These are phyloP conservation scores for Adiantum capillusveneris DNA, from an alignment of 75 land plant genomes.

Conservation along the genomic window DNA sequence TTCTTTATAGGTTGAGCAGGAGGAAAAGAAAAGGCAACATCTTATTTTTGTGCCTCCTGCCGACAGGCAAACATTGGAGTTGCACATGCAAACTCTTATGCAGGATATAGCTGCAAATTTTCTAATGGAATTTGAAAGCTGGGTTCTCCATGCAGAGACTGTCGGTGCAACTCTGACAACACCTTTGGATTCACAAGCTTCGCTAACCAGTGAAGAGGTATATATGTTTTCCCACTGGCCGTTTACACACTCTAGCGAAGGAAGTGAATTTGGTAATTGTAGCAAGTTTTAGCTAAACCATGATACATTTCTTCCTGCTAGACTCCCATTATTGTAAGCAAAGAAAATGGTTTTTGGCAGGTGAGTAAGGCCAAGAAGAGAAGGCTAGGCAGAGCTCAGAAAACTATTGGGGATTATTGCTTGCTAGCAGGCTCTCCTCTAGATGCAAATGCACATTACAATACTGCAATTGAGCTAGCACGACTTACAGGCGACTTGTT, in stretches of 20 bases:
- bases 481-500: conserved; percentile 83
- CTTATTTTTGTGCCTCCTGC: conserved; percentile 71
- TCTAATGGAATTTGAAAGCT: conserved; percentile 94
- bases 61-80: conserved; percentile 61
- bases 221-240: no score
- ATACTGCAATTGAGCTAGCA: conserved; percentile 85
- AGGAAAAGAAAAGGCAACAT: conserved; percentile 44
- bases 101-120: conserved; percentile 90
- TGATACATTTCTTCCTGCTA: background rate
- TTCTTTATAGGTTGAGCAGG: conserved; percentile 51
- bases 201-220: conserved; percentile 94
- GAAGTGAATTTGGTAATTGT: no score
- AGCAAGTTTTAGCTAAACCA: no score
- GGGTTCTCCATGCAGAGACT: conserved; percentile 90
- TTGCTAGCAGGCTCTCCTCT: conserved; percentile 93
- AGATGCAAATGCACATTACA: conserved; percentile 92
- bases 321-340: background rate
- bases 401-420: conserved; percentile 93
- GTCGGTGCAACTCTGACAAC: conserved; percentile 83
- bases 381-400: conserved; percentile 89
- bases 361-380: conserved; percentile 84
- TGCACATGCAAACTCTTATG: conserved; percentile 87
- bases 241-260: no score
- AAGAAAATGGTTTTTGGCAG: conserved; percentile 17
- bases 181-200: conserved; percentile 93